phyloP scores from a whole-genome alignment of 768 basidiomycete species.

The Heimioporus sp. region DNA sequence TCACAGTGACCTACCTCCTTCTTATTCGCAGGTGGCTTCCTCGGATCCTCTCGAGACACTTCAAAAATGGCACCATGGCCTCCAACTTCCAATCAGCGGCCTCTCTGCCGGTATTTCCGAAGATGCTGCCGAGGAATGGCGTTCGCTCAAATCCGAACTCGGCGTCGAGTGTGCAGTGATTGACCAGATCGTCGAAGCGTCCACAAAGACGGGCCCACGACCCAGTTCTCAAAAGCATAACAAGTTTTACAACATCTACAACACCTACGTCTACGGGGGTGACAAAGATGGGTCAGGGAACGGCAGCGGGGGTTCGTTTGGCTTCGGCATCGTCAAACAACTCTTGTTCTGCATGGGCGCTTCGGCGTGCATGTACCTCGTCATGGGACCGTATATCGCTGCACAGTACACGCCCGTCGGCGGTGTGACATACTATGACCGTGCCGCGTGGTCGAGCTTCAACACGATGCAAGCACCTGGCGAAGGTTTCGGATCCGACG shows the following conservation, averaged over 20 bases:
- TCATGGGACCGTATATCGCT: slow-evolving; percentile 57
- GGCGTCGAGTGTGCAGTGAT: slow-evolving; percentile 77
- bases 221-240: slow-evolving; percentile 42
- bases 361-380: slow-evolving; percentile 58
- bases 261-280: slow-evolving; percentile 58
- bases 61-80: slow-evolving; percentile 70
- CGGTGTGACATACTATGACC: slow-evolving; percentile 75
- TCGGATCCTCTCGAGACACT: slow-evolving; percentile 55
- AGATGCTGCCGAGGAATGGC: slow-evolving; percentile 75
- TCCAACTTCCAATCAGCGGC: slow-evolving; percentile 42
- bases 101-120: slow-evolving; percentile 56
- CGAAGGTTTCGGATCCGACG: slow-evolving; percentile 65
- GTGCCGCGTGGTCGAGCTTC: slow-evolving; percentile 76
- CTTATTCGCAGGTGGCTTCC: slow-evolving; percentile 62
- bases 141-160: slow-evolving; percentile 72
- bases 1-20: slow-evolving; percentile 61
- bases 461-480: slow-evolving; percentile 68
- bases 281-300: slow-evolving; percentile 36
- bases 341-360: slow-evolving; percentile 59
- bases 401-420: slow-evolving; percentile 56
- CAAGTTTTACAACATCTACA: slow-evolving; percentile 85
- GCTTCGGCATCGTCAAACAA: slow-evolving; percentile 42
- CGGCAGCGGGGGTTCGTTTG: slow-evolving; percentile 22
- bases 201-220: slow-evolving; percentile 29
- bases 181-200: slow-evolving; percentile 59